Base-by-base conservation (phyloP, 331 rosid species). In the Stylosanthes scabra region DNA sequence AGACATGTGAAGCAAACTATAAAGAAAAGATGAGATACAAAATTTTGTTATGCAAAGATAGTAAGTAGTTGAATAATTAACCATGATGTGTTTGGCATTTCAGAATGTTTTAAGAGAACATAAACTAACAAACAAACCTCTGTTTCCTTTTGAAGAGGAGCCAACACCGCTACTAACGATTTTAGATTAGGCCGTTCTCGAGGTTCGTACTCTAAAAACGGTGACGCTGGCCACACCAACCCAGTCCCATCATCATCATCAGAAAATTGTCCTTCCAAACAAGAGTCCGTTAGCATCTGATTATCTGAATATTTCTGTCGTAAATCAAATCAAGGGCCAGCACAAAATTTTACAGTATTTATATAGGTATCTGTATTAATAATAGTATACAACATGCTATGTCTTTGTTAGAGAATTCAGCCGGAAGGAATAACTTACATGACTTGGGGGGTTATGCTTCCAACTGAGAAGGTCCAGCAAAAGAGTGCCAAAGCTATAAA, bases 321-420 rank as follows among this genome's bases (percentile, higher is more conserved):
- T 96, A 80, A 60, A 92, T 92, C 56, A 92, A 86, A 80, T 92
- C 97, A 12, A 90, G 97, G 62, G 97, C 97, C 97, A 88, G 93
- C 57, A 56, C 65, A 54, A 73, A n/a, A n/a, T n/a, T n/a, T n/a
- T n/a, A n/a, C n/a, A n/a, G n/a, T n/a, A n/a, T n/a, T n/a, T n/a
- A n/a, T n/a, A n/a, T n/a, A n/a, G n/a, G n/a, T n/a, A n/a, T n/a
- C n/a, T n/a, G n/a, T n/a, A n/a, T n/a, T n/a, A n/a, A n/a, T n/a
- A n/a, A n/a, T n/a, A n/a, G n/a, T n/a, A n/a, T n/a, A n/a, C n/a
- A n/a, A n/a, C n/a, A n/a, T n/a, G n/a, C n/a, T n/a, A n/a, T n/a
- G n/a, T n/a, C n/a, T n/a, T n/a, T n/a, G n/a, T n/a, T n/a, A n/a
- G n/a, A n/a, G n/a, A 50, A 62, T 61, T 25, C 14, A 13, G 1